These are phyloP conservation scores for Suhomyces faveliae DNA, from an alignment of 805 yeast species.

Conservation along the genomic window DNA sequence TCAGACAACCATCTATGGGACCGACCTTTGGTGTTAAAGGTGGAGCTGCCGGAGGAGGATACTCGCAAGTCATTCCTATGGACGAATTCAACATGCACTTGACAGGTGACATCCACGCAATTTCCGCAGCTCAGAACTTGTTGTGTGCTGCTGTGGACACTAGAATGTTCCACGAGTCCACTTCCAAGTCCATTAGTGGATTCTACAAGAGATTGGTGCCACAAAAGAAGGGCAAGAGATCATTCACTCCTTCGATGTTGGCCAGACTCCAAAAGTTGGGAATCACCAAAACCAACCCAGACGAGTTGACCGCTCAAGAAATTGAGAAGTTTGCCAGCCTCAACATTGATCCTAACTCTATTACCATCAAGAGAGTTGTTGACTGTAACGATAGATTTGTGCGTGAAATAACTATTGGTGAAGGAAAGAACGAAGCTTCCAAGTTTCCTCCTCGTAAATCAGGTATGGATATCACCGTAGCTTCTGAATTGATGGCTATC, in stretches of 20 bases:
- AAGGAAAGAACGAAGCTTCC: slow-evolving; percentile 70
- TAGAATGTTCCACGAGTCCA: slow-evolving; percentile 78
- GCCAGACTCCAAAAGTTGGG: slow-evolving; percentile 67
- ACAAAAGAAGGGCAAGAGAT: slow-evolving; percentile 65
- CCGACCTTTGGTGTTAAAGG: slow-evolving; percentile 88
- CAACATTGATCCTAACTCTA: slow-evolving; percentile 75
- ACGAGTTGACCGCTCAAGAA: slow-evolving; percentile 71
- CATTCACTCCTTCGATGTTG: slow-evolving; percentile 65
- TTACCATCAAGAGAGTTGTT: slow-evolving; percentile 81
- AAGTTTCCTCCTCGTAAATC: slow-evolving; percentile 69
- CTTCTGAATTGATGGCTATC: slow-evolving; percentile 85
- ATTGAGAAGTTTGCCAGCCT: slow-evolving; percentile 61
- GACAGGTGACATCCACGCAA: slow-evolving; percentile 85
- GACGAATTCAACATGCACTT: slow-evolving; percentile 85
- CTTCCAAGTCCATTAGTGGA: slow-evolving; percentile 69
- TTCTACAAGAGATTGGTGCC: slow-evolving; percentile 78
- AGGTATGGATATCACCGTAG: slow-evolving; percentile 83
- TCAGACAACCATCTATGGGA: slow-evolving; percentile 86
- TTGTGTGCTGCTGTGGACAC: slow-evolving; percentile 86
- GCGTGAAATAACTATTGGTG: slow-evolving; percentile 75
- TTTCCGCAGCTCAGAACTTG: slow-evolving; percentile 76
- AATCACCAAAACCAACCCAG: slow-evolving; percentile 67
- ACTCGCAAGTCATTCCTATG: slow-evolving; percentile 85
- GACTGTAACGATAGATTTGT: slow-evolving; percentile 81
- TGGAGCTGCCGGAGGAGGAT: slow-evolving; percentile 92